phyloP scores from a whole-genome alignment of 305 asterid genomes.

The Fraxinus ornus region DNA sequence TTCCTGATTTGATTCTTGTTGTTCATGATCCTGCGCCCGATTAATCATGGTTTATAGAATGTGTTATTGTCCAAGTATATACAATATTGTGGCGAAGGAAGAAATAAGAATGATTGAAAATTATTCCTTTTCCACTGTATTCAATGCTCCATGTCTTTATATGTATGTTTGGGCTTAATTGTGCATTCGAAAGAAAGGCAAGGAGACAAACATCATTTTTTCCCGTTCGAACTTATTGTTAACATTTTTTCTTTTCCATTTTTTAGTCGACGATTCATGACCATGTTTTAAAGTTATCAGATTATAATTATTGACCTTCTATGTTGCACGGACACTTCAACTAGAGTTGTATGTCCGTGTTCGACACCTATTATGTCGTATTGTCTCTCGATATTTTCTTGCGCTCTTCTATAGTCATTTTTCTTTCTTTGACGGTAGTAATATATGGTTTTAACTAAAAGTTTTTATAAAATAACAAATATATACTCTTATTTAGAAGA shows the following conservation, averaged over 20 bases:
- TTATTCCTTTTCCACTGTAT: not conserved
- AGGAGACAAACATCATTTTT: not conserved
- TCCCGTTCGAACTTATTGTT: not conserved
- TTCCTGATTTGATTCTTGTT: not conserved
- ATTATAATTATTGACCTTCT: no score
- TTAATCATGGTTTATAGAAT: not conserved
- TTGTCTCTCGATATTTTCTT: no score
- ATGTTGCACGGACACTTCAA: no score
- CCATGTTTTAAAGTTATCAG: no score
- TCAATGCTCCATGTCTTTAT: not conserved
- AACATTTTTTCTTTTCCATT: not conserved
- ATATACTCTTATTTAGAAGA: no score
- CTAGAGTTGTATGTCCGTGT: no score
- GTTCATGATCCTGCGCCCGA: not conserved
- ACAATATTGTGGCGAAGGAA: not conserved
- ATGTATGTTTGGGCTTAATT: not conserved
- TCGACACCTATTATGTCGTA: no score
- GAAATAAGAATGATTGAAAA: not conserved
- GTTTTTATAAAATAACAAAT: no score
- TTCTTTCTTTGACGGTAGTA: no score
- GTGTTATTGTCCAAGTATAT: not conserved
- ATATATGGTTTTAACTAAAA: no score
- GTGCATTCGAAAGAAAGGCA: not conserved
- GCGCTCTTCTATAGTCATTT: no score
- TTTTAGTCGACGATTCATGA: not conserved